Evolutionary conservation across 805 yeast genomes (phyloP).

Genomic region (Metschnikowia similis): DNA sequence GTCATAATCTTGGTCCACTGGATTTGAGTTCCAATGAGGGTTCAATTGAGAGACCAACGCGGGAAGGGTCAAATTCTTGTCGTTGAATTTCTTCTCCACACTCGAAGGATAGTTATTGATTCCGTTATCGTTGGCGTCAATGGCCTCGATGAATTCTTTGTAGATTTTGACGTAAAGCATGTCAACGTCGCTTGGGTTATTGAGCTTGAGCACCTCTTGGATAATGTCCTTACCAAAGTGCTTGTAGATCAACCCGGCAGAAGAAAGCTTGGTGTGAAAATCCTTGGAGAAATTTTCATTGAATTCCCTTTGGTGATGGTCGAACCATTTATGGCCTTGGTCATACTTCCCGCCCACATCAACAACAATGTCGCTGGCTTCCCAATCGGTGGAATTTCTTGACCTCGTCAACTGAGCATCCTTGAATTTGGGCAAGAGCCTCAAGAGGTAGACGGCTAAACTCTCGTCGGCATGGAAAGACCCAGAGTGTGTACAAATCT

Average conservation of each 20-base stretch:
- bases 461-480: conserved; percentile 97
- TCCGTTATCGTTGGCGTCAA: conserved; percentile 97
- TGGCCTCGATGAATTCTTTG: conserved; percentile 79
- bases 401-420: conserved; percentile 74
- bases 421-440: conserved; percentile 61
- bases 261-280: conserved; percentile 74
- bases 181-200: conserved; percentile 41
- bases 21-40: conserved; percentile 78
- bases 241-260: conserved; percentile 92
- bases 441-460: conserved; percentile 84
- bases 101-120: conserved; percentile 60
- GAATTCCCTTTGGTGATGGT: conserved; percentile 95
- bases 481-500: conserved; percentile 89
- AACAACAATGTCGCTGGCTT: conserved; percentile 82
- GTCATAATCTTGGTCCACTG: conserved; percentile 64
- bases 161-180: conserved; percentile 74
- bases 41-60: conserved; percentile 73
- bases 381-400: conserved; percentile 79
- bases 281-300: conserved; percentile 61
- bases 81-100: conserved; percentile 61
- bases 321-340: conserved; percentile 70
- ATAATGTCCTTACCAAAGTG: conserved; percentile 76
- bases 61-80: conserved; percentile 71
- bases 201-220: conserved; percentile 44
- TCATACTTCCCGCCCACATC: conserved; percentile 94